Evolutionary conservation across 1,139 yeast genomes (phyloP), one percentile per base, ranked within the genome.

Genomic region (Zygoascus hellenicus): DNA sequence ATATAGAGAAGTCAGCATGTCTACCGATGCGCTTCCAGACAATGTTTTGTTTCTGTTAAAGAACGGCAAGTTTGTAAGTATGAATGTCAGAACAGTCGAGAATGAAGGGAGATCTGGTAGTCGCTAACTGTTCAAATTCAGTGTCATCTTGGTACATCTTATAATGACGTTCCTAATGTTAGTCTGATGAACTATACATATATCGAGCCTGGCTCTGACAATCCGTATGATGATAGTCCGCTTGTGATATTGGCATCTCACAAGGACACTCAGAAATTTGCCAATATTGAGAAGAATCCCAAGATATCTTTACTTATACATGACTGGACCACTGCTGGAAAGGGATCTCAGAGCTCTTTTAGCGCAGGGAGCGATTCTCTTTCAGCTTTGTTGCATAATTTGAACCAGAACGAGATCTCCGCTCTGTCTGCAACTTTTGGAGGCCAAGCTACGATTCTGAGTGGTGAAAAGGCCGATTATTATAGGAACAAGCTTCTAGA

Each of bases 151-250:
- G 96, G 90, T 7, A 89, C 97, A 1, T 77, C 85, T 50, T 67
- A 74, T 43, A 65, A 71, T 22, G 69, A 80, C 45, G 75, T 81
- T 49, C 97, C 97, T 6, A 94, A 89, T 56, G 95, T 88, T 2
- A 77, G 92, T 10, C 74, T 89, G 56, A 89, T 89, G 97, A 89
- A 87, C 65, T 89, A 85, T 63, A 81, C 92, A 3, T 86, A 80
- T 55, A 63, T 81, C 9, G 63, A 61, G 31, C 55, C 59, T 7
- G 70, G 65, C 10, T 64, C 67, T 5, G 58, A 59, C 2, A 64
- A 48, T n/a, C 66, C 63, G 5, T 54, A 60, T 35, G 74, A 69
- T 38, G 60, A 63, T 4, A 74, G 74, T 47, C 65, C 74, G 5
- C 72, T 75, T 51, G 76, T 88, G 43, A 77, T 89, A 32, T 70